Evolutionary conservation across 2,329 filamentous ascomycete species (phyloP).

Genomic region (Diaporthe sp.): DNA sequence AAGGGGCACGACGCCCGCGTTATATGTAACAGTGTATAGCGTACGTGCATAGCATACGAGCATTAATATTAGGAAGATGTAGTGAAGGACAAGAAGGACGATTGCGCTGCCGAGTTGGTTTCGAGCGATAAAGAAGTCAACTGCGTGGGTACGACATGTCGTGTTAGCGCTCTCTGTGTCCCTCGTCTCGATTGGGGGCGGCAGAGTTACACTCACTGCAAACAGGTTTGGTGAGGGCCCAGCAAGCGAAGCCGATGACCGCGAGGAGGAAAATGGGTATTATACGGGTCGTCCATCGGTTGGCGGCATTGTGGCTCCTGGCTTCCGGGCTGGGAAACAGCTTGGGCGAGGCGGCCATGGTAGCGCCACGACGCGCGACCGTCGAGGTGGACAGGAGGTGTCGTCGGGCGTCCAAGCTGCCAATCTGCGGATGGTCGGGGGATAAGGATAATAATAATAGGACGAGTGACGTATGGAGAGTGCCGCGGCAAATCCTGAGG

Average conservation of each 20-base stretch:
- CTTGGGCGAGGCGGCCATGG: conserved; percentile 20
- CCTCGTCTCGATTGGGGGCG: background rate
- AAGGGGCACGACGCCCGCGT: conserved; percentile 82
- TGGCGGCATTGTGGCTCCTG: conserved; percentile 58
- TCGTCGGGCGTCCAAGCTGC: background rate
- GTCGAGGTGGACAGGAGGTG: conserved; percentile 31
- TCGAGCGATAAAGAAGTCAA: conserved; percentile 76
- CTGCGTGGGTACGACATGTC: conserved; percentile 56
- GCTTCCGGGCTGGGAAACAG: conserved; percentile 36
- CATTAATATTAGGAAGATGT: conserved; percentile 78
- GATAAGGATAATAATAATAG: background rate
- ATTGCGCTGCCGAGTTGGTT: conserved; percentile 71
- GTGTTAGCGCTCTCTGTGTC: background rate
- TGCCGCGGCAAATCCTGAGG: conserved; percentile 16
- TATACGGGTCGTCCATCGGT: conserved; percentile 72
- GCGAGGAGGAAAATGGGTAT: conserved; percentile 79
- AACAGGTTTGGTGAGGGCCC: conserved; percentile 76
- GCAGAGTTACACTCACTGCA: conserved; percentile 69
- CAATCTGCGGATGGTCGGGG: conserved; percentile 3
- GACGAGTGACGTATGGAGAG: conserved; percentile 22
- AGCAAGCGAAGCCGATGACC: conserved; percentile 78
- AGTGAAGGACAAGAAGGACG: conserved; percentile 80
- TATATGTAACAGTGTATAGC: conserved; percentile 74
- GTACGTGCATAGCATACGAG: conserved; percentile 79
- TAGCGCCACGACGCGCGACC: conserved; percentile 29